Percentiles rank a stretch among this genome's conserved stretches.
Conservation (phyloP, 257 asterid species). For the Solanum chaucha region DNA sequence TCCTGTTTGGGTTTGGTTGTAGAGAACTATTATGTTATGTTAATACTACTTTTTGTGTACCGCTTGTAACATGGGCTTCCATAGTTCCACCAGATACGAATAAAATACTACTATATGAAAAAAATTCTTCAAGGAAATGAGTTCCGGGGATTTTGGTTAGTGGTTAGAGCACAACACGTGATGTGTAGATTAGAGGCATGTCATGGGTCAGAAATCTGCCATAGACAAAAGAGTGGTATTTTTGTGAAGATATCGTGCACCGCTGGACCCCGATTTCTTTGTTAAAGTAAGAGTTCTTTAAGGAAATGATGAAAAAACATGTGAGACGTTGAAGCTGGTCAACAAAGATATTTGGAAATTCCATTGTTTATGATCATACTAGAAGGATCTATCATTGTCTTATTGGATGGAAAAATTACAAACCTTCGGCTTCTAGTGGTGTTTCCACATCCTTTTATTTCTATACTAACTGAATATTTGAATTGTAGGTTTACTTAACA, state of each 20-base stretch:
- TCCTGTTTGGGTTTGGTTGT: neutral
- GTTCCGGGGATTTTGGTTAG: neutral
- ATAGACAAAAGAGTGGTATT: neutral
- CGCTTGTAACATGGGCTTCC: neutral
- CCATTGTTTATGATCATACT: neutral
- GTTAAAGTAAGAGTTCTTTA: too few species aligned
- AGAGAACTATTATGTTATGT: neutral
- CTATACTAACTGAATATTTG: neutral
- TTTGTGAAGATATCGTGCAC: neutral
- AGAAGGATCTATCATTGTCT: neutral
- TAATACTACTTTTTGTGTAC: neutral
- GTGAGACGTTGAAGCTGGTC: neutral
- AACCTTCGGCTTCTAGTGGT: neutral
- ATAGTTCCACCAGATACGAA: neutral
- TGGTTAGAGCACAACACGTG: neutral
- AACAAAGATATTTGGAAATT: neutral
- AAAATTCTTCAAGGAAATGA: neutral
- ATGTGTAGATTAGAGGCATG: neutral
- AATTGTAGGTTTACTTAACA: slow-evolving; percentile 51
- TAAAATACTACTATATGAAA: neutral
- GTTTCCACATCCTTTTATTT: neutral
- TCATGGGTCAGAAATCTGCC: neutral
- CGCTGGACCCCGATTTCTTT: too few species aligned
- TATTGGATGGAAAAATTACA: neutral
- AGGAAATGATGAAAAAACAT: too few species aligned